phyloP scores from a whole-genome alignment of 2,329 filamentous ascomycete species.

The Sphaceloma murrayae region DNA sequence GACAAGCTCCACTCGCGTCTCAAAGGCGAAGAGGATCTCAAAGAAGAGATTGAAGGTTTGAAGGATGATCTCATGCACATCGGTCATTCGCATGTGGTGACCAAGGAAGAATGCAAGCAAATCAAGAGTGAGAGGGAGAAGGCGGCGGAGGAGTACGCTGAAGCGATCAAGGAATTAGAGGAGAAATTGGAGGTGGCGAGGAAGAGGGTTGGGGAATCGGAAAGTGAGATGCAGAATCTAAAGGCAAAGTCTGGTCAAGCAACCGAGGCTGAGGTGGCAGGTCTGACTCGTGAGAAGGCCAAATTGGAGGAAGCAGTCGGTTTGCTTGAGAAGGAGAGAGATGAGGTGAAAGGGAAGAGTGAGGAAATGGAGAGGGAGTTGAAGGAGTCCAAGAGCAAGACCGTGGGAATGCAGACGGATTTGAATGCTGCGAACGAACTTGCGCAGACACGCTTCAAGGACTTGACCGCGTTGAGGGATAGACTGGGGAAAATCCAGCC shows the following conservation, averaged over 20 bases:
- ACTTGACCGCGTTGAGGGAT: slow-evolving; percentile 70
- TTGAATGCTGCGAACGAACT: slow-evolving; percentile 77
- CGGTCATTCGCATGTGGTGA: slow-evolving; percentile 74
- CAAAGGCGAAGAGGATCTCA: slow-evolving; percentile 65
- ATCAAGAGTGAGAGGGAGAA: slow-evolving; percentile 56
- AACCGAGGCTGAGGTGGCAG: too few relatives aligned
- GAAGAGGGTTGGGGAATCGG: too few relatives aligned
- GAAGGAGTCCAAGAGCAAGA: slow-evolving; percentile 61
- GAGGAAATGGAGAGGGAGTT: slow-evolving; percentile 54
- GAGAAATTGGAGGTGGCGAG: slow-evolving; percentile 23
- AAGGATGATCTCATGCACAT: slow-evolving; percentile 69
- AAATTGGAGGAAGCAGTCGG: slow-evolving; percentile 43
- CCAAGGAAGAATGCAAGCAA: slow-evolving; percentile 64
- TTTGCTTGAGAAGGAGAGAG: too few relatives aligned
- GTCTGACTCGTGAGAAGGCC: too few relatives aligned
- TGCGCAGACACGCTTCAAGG: slow-evolving; percentile 78
- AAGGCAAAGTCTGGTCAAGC: too few relatives aligned
- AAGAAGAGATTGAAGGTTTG: slow-evolving; percentile 77
- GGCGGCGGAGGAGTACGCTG: slow-evolving; percentile 24
- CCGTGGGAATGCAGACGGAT: slow-evolving; percentile 65
- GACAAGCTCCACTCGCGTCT: slow-evolving; percentile 60
- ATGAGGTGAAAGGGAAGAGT: slow-evolving; percentile 44
- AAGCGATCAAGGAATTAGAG: slow-evolving; percentile 50
- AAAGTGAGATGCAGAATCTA: slow-evolving; percentile 47
- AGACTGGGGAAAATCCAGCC: slow-evolving; percentile 76